These are phyloP conservation scores for Fusarium poae DNA, from an alignment of 2,329 filamentous ascomycete species.

Conservation along the genomic window DNA sequence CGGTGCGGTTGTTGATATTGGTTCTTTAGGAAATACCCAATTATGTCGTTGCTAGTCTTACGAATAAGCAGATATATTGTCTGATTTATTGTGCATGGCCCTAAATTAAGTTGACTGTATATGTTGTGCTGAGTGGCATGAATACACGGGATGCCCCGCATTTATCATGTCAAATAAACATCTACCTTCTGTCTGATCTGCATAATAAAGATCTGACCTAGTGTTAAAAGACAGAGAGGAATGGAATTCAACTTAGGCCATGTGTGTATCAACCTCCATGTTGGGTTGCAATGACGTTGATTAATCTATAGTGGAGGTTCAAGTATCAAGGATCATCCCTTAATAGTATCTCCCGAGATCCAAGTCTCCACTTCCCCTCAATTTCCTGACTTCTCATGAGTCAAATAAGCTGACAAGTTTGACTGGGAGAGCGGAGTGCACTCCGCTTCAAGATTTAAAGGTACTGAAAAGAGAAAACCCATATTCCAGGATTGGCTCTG, in stretches of 20 bases:
- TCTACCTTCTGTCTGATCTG: slow-evolving; percentile 5
- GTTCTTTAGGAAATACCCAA: slow-evolving; percentile 47
- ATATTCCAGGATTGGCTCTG: slow-evolving; percentile 34
- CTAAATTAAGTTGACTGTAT: neutral
- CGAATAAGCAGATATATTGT: slow-evolving; percentile 19
- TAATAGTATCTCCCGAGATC: slow-evolving; percentile 19
- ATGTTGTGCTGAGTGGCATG: slow-evolving; percentile 5
- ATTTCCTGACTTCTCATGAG: slow-evolving; percentile 19
- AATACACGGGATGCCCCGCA: slow-evolving; percentile 7
- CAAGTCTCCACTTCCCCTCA: slow-evolving; percentile 49
- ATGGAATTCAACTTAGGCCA: neutral
- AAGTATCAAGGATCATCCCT: slow-evolving; percentile 38
- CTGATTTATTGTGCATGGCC: slow-evolving; percentile 20
- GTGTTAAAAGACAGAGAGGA: neutral
- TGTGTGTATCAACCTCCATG: slow-evolving; percentile 7
- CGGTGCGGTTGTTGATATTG: slow-evolving; percentile 30
- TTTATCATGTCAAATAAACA: neutral
- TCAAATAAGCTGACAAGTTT: slow-evolving; percentile 29
- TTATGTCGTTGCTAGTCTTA: slow-evolving; percentile 40
- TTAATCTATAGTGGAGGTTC: slow-evolving; percentile 7
- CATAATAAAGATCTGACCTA: slow-evolving; percentile 23
- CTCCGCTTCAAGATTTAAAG: slow-evolving; percentile 16
- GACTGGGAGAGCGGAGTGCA: slow-evolving; percentile 19
- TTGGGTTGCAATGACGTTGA: slow-evolving; percentile 43
- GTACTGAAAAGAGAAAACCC: slow-evolving; percentile 27